A percentile compares a stretch with the other conserved stretches of the same genome.
Evolutionary conservation across 495 filamentous ascomycete genomes (phyloP).

Genomic region (Bathelium albidoporum): DNA sequence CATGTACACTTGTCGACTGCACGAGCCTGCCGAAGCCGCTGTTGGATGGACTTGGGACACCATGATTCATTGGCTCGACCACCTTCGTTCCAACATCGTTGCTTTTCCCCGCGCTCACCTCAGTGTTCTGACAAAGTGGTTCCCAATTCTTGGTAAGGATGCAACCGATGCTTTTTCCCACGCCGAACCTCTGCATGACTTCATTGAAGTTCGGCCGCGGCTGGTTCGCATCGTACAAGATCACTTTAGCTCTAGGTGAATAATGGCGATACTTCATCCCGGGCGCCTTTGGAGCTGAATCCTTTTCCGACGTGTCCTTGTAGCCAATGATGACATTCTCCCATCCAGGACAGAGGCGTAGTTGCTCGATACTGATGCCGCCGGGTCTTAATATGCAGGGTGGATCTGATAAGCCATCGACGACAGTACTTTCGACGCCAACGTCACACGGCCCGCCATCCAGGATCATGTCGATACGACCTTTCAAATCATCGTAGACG

Average conservation of each 20-base stretch:
- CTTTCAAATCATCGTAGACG: constrained; percentile 73
- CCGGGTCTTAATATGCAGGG: constrained; percentile 79
- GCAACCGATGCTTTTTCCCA: constrained; percentile 26
- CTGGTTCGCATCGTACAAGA: constrained; percentile 59
- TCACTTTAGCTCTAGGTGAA: constrained; percentile 76
- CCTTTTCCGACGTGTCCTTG: constrained; percentile 50
- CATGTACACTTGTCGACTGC: not conserved
- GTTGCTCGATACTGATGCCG: constrained; percentile 77
- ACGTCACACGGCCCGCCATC: constrained; percentile 81
- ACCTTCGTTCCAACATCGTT: not conserved
- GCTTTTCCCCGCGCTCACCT: not conserved
- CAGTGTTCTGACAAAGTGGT: not conserved
- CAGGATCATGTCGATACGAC: constrained; percentile 77
- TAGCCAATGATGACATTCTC: constrained; percentile 64
- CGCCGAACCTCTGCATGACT: constrained; percentile 18
- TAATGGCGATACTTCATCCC: constrained; percentile 99
- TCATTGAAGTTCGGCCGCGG: constrained; percentile 26
- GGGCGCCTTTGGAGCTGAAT: constrained; percentile 62
- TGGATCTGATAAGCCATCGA: constrained; percentile 74
- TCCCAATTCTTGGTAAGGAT: constrained; percentile 31
- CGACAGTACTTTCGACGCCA: constrained; percentile 93
- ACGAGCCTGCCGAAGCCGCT: not conserved
- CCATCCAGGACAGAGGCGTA: constrained; percentile 70
- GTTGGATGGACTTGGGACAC: not conserved
- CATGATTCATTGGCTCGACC: not conserved